Percentiles rank a stretch among this genome's conserved stretches.
phyloP scores from a whole-genome alignment of 2,329 filamentous ascomycete species.

The Monosporascus sp. region DNA sequence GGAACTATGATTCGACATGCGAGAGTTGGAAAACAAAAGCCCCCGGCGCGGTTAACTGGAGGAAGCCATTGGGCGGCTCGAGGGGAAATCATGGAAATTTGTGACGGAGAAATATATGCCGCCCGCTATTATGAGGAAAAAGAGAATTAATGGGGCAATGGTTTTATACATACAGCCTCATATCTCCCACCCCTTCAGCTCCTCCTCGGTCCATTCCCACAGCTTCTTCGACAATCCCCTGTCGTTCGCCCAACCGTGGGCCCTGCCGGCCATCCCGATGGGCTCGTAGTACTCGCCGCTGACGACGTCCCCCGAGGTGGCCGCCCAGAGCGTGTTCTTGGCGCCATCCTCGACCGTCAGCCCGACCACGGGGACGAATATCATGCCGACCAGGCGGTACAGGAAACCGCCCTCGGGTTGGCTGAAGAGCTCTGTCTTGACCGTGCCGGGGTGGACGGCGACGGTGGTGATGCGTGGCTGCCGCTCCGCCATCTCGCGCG shows the following conservation, averaged over 20 bases:
- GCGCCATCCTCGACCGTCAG: conserved; percentile 27
- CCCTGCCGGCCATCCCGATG: conserved; percentile 20
- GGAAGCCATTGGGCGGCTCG: too few relatives aligned
- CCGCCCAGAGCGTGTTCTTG: conserved; percentile 34
- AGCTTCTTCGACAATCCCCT: conserved; percentile 18
- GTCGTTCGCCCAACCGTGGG: conserved; percentile 12
- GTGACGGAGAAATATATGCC: too few relatives aligned
- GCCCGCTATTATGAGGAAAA: too few relatives aligned
- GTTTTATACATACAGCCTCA: neutral
- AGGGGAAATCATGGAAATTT: too few relatives aligned
- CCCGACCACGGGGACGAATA: conserved; percentile 4
- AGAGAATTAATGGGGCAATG: too few relatives aligned
- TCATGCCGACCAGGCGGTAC: neutral
- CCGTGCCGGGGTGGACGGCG: conserved; percentile 36
- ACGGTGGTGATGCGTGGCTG: conserved; percentile 32
- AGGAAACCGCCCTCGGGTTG: conserved; percentile 3
- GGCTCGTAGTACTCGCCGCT: conserved; percentile 32
- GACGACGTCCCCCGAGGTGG: conserved; percentile 23
- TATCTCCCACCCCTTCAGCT: conserved; percentile 23
- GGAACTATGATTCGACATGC: neutral
- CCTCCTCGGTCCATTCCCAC: conserved; percentile 27
- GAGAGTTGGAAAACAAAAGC: neutral
- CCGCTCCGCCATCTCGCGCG: conserved; percentile 32
- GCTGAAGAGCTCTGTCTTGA: conserved; percentile 28
- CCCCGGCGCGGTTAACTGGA: too few relatives aligned